phyloP scores from a whole-genome alignment of 1,284 basidiomycete species.

The Melampsora americana region DNA sequence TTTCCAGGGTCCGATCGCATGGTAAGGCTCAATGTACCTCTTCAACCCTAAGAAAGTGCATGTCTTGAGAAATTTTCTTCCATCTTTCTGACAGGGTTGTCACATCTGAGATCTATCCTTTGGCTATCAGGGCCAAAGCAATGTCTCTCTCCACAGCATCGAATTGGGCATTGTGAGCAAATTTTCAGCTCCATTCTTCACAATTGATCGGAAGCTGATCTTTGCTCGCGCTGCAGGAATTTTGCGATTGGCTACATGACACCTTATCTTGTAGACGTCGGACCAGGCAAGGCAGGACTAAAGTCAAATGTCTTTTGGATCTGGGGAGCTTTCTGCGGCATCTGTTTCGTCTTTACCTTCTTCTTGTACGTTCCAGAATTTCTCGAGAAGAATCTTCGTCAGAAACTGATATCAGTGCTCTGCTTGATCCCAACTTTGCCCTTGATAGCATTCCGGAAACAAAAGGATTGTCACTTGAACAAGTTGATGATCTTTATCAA shows the following conservation, averaged over 20 bases:
- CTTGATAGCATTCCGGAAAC: slow-evolving; percentile 45
- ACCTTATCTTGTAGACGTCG: slow-evolving; percentile 70
- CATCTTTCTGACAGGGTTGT: slow-evolving; percentile 64
- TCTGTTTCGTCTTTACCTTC: slow-evolving; percentile 49
- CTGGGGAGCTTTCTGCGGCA: slow-evolving; percentile 62
- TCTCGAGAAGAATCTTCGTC: neutral
- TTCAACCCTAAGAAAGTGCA: neutral
- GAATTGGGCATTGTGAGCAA: slow-evolving; percentile 61
- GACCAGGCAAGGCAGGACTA: slow-evolving; percentile 63
- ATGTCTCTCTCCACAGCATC: slow-evolving; percentile 70
- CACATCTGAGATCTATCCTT: slow-evolving; percentile 63
- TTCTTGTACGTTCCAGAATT: slow-evolving; percentile 12
- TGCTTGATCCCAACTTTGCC: neutral
- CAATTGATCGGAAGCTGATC: neutral
- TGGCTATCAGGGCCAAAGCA: slow-evolving; percentile 70
- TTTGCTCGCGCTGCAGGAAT: slow-evolving; percentile 50
- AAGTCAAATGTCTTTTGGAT: slow-evolving; percentile 82
- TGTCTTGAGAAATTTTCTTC: neutral
- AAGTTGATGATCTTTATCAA: slow-evolving; percentile 66
- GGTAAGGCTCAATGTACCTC: neutral
- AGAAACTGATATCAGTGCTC: neutral
- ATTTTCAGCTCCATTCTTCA: slow-evolving; percentile 57
- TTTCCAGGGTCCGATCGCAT: slow-evolving; percentile 57
- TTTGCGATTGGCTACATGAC: slow-evolving; percentile 65
- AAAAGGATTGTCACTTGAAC: slow-evolving; percentile 60